phyloP scores from a whole-genome alignment of 1,284 basidiomycete species.

The Marasmius fiardii region DNA sequence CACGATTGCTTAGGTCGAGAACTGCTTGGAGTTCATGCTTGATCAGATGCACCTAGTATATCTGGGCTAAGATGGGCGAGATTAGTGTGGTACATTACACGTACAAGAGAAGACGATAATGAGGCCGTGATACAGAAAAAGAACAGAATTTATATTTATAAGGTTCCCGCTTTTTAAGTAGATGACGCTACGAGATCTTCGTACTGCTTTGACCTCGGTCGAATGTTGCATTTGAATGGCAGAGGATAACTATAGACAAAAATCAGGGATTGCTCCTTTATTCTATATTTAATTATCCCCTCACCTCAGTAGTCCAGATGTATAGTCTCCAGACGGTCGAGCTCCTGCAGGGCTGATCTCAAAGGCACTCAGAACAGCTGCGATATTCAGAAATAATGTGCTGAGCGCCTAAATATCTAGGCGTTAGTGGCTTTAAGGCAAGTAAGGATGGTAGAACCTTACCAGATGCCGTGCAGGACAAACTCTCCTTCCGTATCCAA shows the following conservation, averaged over 20 bases:
- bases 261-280: background rate
- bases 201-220: slow-evolving; percentile 6
- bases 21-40: too few species aligned
- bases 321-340: slow-evolving; percentile 1
- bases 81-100: too few species aligned
- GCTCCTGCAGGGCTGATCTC: slow-evolving; percentile 2
- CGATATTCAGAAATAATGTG: slow-evolving; percentile 11
- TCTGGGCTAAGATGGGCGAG: too few species aligned
- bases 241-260: slow-evolving; percentile 7
- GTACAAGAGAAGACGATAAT: too few species aligned
- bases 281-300: background rate
- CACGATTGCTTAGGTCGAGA: too few species aligned
- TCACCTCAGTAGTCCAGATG: slow-evolving; percentile 13
- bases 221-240: slow-evolving; percentile 10
- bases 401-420: background rate
- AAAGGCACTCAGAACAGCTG: slow-evolving; percentile 10
- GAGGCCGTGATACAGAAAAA: too few species aligned
- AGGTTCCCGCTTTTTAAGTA: too few species aligned
- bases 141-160: too few species aligned
- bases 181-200: background rate
- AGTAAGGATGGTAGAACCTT: background rate
- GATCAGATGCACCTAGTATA: too few species aligned
- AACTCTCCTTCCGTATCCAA: slow-evolving; percentile 14
- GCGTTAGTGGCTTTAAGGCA: background rate
- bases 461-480: slow-evolving; percentile 12